Conservation (phyloP, 2,329 filamentous ascomycete genomes). For the Colletotrichum zoysiae region DNA sequence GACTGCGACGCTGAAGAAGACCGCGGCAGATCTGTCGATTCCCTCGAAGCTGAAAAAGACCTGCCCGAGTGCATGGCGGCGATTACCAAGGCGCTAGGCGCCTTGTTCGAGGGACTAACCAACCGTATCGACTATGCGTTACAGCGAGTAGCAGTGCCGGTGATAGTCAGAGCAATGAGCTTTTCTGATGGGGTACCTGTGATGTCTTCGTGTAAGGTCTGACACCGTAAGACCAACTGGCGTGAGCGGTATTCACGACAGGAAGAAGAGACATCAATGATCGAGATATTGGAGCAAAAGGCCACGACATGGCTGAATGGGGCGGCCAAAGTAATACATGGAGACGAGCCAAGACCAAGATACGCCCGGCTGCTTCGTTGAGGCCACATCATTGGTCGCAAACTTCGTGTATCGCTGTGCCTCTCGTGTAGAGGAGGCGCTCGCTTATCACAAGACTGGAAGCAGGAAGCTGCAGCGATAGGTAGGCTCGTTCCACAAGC, state of each 20-base stretch:
- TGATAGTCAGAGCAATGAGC: neutral
- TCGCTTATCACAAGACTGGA: neutral
- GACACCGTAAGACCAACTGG: neutral
- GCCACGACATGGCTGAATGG: neutral
- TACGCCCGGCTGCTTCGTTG: neutral
- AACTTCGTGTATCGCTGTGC: neutral
- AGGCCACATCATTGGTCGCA: neutral
- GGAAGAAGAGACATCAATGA: too few species aligned
- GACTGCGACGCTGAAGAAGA: conserved; percentile 23
- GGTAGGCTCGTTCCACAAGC: neutral
- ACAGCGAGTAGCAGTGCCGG: neutral
- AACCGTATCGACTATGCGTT: neutral
- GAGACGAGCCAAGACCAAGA: neutral
- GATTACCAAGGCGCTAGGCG: neutral
- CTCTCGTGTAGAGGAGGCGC: neutral
- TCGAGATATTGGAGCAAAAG: too few species aligned
- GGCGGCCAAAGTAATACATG: neutral
- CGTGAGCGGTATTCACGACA: neutral
- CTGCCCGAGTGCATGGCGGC: conserved; percentile 1
- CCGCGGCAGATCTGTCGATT: conserved; percentile 22
- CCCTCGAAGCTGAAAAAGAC: neutral
- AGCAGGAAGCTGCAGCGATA: neutral
- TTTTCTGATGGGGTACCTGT: neutral
- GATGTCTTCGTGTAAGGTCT: neutral
- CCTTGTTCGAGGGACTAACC: neutral